Evolutionary conservation across 176 grass and related monocot species (phyloP).

Genomic region (Hordeum vulgare): MorexV3_pseudomolecules_assembly NC_058521.1:450756892-450757391

Average conservation of each 20-base stretch:
- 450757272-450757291: constrained; percentile 85
- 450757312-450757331: constrained; percentile 72
- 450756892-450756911: neutral
- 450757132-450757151: constrained; percentile 51
- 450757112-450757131: constrained; percentile 75
- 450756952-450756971: constrained; percentile 17
- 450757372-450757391: constrained; percentile 69
- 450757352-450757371: constrained; percentile 88
- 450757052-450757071: neutral
- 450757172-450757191: constrained; percentile 64
- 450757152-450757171: constrained; percentile 67
- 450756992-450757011: constrained; percentile 11
- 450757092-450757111: constrained; percentile 84
- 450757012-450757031: neutral
- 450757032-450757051: neutral
- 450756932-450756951: neutral
- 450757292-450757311: constrained; percentile 73
- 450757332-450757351: constrained; percentile 46
- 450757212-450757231: constrained; percentile 39
- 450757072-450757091: constrained; percentile 61
- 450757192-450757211: constrained; percentile 37
- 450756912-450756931: neutral
- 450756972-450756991: constrained; percentile 7
- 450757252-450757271: constrained; percentile 79
- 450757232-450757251: constrained; percentile 71